A percentile compares a stretch with the other conserved stretches of the same genome.
These are phyloP conservation scores for Meripilus lineatus DNA, from an alignment of 1,284 basidiomycete genomes.

Conservation along the genomic window DNA sequence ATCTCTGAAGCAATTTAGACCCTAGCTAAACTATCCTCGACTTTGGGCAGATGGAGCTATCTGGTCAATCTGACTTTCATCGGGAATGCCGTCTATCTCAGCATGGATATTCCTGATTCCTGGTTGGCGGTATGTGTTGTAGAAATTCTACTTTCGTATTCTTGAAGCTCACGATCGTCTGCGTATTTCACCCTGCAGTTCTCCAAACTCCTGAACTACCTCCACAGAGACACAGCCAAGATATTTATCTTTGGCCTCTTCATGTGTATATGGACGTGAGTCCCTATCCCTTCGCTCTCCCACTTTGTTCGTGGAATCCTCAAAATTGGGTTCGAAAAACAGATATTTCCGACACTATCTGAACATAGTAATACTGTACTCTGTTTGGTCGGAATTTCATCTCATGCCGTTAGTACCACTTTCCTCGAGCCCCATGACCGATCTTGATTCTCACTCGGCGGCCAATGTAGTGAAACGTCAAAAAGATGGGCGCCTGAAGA, in stretches of 20 bases:
- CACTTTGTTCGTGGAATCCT: not conserved
- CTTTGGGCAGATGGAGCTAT: constrained; percentile 76
- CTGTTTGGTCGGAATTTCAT: constrained; percentile 81
- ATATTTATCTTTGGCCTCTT: constrained; percentile 66
- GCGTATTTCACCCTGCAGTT: constrained; percentile 53
- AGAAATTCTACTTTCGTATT: too few relatives aligned
- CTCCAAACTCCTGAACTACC: constrained; percentile 86
- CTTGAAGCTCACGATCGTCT: too few relatives aligned
- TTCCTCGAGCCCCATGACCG: constrained; percentile 2
- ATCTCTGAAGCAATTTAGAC: not conserved
- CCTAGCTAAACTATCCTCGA: not conserved
- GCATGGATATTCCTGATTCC: constrained; percentile 95
- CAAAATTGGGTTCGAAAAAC: too few relatives aligned
- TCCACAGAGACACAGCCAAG: constrained; percentile 65
- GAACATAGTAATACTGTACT: constrained; percentile 84
- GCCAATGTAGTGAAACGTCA: constrained; percentile 42
- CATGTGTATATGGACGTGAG: constrained; percentile 79
- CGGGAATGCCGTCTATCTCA: constrained; percentile 90
- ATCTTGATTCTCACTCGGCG: not conserved
- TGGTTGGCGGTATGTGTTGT: constrained; percentile 78
- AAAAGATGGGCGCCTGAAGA: constrained; percentile 58
- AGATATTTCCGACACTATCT: constrained; percentile 97
- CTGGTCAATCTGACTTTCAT: constrained; percentile 80
- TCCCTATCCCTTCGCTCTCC: constrained; percentile 15
- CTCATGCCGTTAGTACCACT: constrained; percentile 65